Conservation (phyloP, 2,329 filamentous ascomycete species). For the Verticillium zaregamsianum region DNA sequence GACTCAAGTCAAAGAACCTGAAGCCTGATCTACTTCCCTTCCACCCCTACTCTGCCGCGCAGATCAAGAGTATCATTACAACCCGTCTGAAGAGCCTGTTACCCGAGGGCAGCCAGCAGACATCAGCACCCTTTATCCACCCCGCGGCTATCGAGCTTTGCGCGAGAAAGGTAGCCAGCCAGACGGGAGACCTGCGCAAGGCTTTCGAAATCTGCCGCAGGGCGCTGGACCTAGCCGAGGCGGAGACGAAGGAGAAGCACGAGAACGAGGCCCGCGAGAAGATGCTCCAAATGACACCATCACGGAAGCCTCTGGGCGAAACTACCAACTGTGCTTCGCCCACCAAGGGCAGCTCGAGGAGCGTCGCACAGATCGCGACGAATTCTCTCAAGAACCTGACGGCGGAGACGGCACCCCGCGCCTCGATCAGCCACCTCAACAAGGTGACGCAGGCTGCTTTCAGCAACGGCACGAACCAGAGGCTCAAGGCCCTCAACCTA, state of each 20-base stretch:
- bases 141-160: slow-evolving; percentile 91
- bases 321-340: slow-evolving; percentile 71
- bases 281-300: slow-evolving; percentile 58
- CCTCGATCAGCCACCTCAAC: slow-evolving; percentile 85
- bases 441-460: slow-evolving; percentile 87
- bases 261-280: slow-evolving; percentile 57
- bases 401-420: slow-evolving; percentile 76
- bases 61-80: slow-evolving; percentile 85
- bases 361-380: slow-evolving; percentile 43
- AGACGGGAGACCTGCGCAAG: slow-evolving; percentile 91
- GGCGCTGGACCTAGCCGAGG: slow-evolving; percentile 83
- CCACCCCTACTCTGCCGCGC: slow-evolving; percentile 81
- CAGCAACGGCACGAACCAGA: slow-evolving; percentile 80
- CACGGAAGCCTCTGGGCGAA: slow-evolving; percentile 74
- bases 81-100: slow-evolving; percentile 75
- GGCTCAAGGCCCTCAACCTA: slow-evolving; percentile 82
- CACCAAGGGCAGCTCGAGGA: slow-evolving; percentile 30
- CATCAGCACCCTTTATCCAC: slow-evolving; percentile 80
- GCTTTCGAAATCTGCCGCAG: slow-evolving; percentile 91
- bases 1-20: slow-evolving; percentile 86
- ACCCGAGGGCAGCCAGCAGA: slow-evolving; percentile 45
- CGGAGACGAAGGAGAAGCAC: slow-evolving; percentile 73
- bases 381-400: slow-evolving; percentile 61
- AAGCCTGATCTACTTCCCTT: slow-evolving; percentile 89
- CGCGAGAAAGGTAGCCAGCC: slow-evolving; percentile 88